Conservation (phyloP, 441 rosid species). For the Rhodomyrtus psidioides region DNA sequence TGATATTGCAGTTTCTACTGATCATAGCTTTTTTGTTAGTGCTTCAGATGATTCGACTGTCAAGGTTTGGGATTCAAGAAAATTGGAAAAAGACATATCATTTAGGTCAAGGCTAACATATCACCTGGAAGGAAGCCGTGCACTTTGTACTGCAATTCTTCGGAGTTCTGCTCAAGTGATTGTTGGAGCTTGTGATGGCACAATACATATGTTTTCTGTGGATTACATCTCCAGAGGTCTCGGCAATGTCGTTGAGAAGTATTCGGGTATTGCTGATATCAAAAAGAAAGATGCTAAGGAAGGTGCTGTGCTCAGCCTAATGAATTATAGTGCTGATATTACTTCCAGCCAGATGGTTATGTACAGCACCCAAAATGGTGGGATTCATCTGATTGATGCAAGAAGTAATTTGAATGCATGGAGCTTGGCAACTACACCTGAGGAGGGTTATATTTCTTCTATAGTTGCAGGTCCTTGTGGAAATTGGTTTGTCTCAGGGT, state of each 20-base stretch:
- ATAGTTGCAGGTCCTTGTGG: constrained; percentile 84
- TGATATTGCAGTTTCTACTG: constrained; percentile 83
- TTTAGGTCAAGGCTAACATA: constrained; percentile 95
- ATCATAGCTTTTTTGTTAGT: constrained; percentile 87
- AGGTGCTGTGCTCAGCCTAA: constrained; percentile 84
- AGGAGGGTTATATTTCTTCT: constrained; percentile 85
- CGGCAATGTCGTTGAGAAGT: constrained; percentile 89
- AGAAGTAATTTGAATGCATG: constrained; percentile 76
- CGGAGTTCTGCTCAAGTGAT: constrained; percentile 78
- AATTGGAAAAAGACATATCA: constrained; percentile 94
- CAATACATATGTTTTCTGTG: constrained; percentile 81
- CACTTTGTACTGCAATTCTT: constrained; percentile 80
- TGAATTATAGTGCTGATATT: constrained; percentile 62
- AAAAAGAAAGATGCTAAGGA: constrained; percentile 92
- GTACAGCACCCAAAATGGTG: constrained; percentile 88
- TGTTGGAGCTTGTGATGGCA: constrained; percentile 96
- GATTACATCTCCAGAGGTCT: constrained; percentile 93
- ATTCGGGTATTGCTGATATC: constrained; percentile 94
- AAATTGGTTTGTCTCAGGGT: constrained; percentile 97
- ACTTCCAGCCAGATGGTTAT: constrained; percentile 59
- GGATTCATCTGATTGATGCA: constrained; percentile 91
- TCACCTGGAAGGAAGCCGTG: constrained; percentile 98
- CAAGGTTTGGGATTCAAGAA: constrained; percentile 98
- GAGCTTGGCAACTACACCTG: constrained; percentile 77
- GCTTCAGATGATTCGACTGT: constrained; percentile 99